A percentile compares a stretch with the other conserved stretches of the same genome.
phyloP scores from a whole-genome alignment of 176 grass and related monocot genomes.

The Cenchrus purpureus region DNA sequence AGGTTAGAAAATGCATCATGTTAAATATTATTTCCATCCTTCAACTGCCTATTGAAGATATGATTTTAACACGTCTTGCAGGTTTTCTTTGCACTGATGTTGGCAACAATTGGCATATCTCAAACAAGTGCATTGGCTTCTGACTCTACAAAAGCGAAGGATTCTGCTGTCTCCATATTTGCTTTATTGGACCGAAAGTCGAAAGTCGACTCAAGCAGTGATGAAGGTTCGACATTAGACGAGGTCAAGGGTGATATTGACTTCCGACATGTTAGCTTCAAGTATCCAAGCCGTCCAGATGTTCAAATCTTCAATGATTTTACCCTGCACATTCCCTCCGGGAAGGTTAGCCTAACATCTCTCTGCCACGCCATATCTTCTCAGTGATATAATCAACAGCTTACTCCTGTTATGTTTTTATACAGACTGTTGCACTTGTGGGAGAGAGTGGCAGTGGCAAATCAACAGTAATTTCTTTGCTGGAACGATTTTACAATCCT shows the following conservation, averaged over 20 bases:
- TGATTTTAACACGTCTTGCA: slow-evolving; percentile 27
- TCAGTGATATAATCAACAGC: not conserved
- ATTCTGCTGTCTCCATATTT: slow-evolving; percentile 80
- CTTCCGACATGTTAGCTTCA: no score
- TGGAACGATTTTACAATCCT: slow-evolving; percentile 52
- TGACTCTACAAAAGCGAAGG: slow-evolving; percentile 75
- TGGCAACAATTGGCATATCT: slow-evolving; percentile 68
- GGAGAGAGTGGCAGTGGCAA: slow-evolving; percentile 88
- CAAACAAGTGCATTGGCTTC: slow-evolving; percentile 77
- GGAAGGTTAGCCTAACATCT: slow-evolving; percentile 58
- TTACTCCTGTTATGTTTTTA: not conserved
- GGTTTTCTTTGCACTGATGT: not conserved
- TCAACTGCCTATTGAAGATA: not conserved
- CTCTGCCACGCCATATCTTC: not conserved
- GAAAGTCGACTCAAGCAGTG: slow-evolving; percentile 42
- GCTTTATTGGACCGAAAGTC: slow-evolving; percentile 73
- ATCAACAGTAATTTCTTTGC: slow-evolving; percentile 59
- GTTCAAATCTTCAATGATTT: slow-evolving; percentile 73
- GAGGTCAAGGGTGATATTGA: no score
- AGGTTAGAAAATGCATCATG: slow-evolving; percentile 48
- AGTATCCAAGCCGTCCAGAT: slow-evolving; percentile 46
- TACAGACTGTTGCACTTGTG: slow-evolving; percentile 72
- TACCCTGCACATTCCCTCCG: slow-evolving; percentile 61
- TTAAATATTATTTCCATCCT: not conserved
- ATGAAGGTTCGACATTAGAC: no score